Conservation (phyloP, 148 eudicot genomes). For the Euryodendron excelsum region DNA sequence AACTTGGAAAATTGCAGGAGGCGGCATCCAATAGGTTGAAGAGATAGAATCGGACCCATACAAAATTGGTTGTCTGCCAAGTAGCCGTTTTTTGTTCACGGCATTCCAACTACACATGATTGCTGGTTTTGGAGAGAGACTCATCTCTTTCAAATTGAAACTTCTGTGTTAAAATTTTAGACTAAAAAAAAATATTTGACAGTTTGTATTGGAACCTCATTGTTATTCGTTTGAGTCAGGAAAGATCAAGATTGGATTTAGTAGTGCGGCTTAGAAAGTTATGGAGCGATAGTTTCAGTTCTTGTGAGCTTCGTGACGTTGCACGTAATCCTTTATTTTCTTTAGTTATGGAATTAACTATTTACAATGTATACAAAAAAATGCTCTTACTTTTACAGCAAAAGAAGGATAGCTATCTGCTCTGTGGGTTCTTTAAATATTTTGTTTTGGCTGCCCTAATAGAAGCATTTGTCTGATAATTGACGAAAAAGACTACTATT, state of each 20-base stretch:
- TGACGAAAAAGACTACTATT: too few relatives aligned
- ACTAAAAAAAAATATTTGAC: neutral
- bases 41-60: constrained; percentile 14
- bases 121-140: constrained; percentile 35
- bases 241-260: constrained; percentile 8
- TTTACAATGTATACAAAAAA: neutral
- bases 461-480: too few relatives aligned
- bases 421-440: too few relatives aligned
- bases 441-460: too few relatives aligned
- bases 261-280: constrained; percentile 9
- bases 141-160: neutral
- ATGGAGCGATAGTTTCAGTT: neutral
- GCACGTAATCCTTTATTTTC: neutral
- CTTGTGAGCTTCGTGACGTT: neutral
- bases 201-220: constrained; percentile 7
- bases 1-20: constrained; percentile 53
- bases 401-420: neutral
- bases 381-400: neutral
- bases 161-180: neutral
- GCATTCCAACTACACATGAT: constrained; percentile 24
- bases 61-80: constrained; percentile 25
- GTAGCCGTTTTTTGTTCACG: constrained; percentile 34
- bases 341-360: neutral
- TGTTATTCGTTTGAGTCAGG: neutral
- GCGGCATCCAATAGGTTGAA: constrained; percentile 64